A percentile compares a stretch with the other conserved stretches of the same genome.
Evolutionary conservation across 1,284 basidiomycete species (phyloP).

Genomic region (Cryptococcus depauperatus): DNA sequence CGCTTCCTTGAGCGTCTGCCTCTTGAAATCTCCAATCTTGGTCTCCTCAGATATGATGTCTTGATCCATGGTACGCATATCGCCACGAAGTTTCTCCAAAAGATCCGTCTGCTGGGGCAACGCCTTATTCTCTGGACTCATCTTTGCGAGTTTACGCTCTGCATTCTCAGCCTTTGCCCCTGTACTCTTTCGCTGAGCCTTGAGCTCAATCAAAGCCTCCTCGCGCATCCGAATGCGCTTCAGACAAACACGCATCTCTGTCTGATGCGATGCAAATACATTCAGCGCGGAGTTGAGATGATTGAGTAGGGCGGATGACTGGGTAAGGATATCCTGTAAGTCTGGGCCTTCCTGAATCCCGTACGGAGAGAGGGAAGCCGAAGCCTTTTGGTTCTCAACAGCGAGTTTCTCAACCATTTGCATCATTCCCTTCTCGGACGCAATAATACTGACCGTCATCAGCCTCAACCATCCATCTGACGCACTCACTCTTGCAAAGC

Average conservation of each 20-base stretch:
- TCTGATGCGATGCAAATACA: conserved; percentile 66
- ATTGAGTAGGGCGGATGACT: conserved; percentile 61
- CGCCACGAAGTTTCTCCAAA: conserved; percentile 63
- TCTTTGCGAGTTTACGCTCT: conserved; percentile 81
- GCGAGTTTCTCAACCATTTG: conserved; percentile 52
- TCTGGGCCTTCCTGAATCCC: conserved; percentile 81
- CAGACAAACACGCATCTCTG: conserved; percentile 56
- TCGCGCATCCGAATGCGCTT: conserved; percentile 66
- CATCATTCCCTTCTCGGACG: conserved; percentile 75
- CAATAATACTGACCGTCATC: conserved; percentile 88
- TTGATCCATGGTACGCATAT: conserved; percentile 69
- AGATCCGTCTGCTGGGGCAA: conserved; percentile 64
- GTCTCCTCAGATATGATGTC: conserved; percentile 81
- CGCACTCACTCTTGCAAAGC: conserved; percentile 55
- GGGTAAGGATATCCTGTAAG: conserved; percentile 63
- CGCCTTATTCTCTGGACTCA: conserved; percentile 86
- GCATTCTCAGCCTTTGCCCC: conserved; percentile 71
- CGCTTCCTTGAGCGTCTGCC: conserved; percentile 55
- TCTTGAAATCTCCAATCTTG: conserved; percentile 75
- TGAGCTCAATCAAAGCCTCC: conserved; percentile 71
- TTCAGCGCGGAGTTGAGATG: conserved; percentile 63
- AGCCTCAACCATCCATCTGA: no score
- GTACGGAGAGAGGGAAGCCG: conserved; percentile 68
- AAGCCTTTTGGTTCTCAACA: conserved; percentile 63
- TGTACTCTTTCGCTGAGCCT: conserved; percentile 60